Percentiles rank a stretch among this genome's conserved stretches.
Conservation (phyloP, 192 early-diverging fungal genomes). For the Pilobolus umbonatus region DNA sequence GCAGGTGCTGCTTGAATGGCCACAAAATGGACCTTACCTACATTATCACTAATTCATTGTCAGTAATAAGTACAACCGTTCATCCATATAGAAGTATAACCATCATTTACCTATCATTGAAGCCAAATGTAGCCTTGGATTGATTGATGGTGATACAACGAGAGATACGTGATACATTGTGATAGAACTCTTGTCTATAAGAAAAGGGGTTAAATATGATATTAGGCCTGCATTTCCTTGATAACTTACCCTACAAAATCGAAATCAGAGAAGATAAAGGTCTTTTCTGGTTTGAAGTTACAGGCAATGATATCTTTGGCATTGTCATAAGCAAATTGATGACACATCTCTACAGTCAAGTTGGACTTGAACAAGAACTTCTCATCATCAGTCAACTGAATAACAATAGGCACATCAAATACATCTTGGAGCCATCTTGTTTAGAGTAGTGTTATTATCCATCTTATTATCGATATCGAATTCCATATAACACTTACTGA, state of each 20-base stretch:
- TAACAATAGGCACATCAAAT: constrained; percentile 91
- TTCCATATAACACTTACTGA: constrained; percentile 50
- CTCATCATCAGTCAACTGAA: constrained; percentile 98
- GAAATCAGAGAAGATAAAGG: constrained; percentile 94
- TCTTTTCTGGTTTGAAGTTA: constrained; percentile 92
- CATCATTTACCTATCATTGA: constrained; percentile 59
- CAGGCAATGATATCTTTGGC: constrained; percentile 93
- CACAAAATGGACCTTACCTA: constrained; percentile 95
- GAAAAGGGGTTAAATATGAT: neutral
- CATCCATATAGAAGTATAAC: neutral
- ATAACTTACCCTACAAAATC: constrained; percentile 78
- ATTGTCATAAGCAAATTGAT: constrained; percentile 71
- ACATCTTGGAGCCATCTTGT: constrained; percentile 89
- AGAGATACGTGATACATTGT: constrained; percentile 87
- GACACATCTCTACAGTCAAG: constrained; percentile 76
- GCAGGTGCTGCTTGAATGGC: constrained; percentile 91
- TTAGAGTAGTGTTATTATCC: neutral
- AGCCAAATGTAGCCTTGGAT: constrained; percentile 90
- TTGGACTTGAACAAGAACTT: constrained; percentile 95
- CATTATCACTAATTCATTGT: constrained; percentile 55
- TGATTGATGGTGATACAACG: constrained; percentile 77
- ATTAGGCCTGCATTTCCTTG: neutral
- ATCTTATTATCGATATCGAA: neutral
- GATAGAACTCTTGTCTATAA: constrained; percentile 84
- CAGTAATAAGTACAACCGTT: too few species aligned